Evolutionary conservation across 2,329 filamentous ascomycete species (phyloP).

Genomic region (Alternaria triticimaculans): DNA sequence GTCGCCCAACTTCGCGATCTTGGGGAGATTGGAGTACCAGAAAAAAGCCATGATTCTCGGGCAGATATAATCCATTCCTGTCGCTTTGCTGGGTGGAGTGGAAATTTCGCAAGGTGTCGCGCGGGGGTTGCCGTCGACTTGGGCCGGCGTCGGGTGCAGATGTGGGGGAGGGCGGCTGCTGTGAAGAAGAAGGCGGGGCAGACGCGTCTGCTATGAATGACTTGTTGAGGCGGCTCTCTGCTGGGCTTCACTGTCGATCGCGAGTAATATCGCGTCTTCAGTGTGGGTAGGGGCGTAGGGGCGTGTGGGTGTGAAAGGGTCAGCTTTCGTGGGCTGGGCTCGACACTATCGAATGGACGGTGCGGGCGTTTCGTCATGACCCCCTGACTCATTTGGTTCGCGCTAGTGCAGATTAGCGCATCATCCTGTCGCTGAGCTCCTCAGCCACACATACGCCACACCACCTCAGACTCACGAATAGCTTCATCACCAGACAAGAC

Average conservation of each 20-base stretch:
- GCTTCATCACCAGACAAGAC: not conserved
- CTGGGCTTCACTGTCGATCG: constrained; percentile 8
- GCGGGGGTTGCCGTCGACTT: constrained; percentile 9
- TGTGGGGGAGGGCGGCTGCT: constrained; percentile 20
- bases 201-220: constrained; percentile 19
- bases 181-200: constrained; percentile 18
- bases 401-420: not conserved
- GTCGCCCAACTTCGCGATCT: constrained; percentile 31
- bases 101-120: constrained; percentile 5
- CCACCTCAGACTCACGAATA: not conserved
- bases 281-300: constrained; percentile 13
- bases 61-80: constrained; percentile 28
- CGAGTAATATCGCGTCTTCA: constrained; percentile 14
- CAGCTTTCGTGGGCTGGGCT: constrained; percentile 7
- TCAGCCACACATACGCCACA: not conserved
- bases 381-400: constrained; percentile 15
- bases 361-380: constrained; percentile 11
- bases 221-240: constrained; percentile 9
- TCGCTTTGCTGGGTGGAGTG: constrained; percentile 10
- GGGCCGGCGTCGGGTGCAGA: constrained; percentile 17
- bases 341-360: not conserved
- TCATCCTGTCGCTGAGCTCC: not conserved
- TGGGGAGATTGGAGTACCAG: constrained; percentile 30
- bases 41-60: constrained; percentile 34
- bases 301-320: constrained; percentile 9